A percentile compares a stretch with the other conserved stretches of the same genome.
Evolutionary conservation across 352 stramenopile species (phyloP).

Genomic region (Globisporangium carolinianum): DNA sequence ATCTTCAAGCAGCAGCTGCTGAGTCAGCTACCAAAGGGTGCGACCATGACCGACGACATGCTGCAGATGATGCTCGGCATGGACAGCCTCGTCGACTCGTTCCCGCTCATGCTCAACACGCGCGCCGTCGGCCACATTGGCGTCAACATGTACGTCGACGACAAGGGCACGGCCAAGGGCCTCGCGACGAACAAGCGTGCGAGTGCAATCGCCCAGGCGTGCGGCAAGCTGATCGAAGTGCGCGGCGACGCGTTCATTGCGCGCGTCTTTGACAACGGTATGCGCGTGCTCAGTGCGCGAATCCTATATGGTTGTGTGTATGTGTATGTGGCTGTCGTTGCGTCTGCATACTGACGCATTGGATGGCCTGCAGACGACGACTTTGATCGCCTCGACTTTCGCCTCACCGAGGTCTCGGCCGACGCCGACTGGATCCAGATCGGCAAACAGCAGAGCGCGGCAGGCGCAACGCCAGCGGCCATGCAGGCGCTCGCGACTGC

Average conservation of each 20-base stretch:
- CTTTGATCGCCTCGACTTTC: constrained; percentile 80
- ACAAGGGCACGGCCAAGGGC: constrained; percentile 85
- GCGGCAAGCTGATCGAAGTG: constrained; percentile 78
- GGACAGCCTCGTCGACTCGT: constrained; percentile 84
- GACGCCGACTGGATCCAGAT: constrained; percentile 65
- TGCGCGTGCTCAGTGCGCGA: not conserved
- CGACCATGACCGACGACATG: constrained; percentile 63
- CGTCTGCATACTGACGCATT: not conserved
- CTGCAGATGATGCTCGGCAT: constrained; percentile 85
- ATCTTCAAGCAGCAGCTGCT: constrained; percentile 81
- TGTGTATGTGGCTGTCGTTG: not conserved
- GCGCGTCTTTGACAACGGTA: constrained; percentile 85
- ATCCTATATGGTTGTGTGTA: not conserved
- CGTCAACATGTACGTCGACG: constrained; percentile 88
- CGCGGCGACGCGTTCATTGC: constrained; percentile 84
- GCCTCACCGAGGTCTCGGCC: constrained; percentile 50
- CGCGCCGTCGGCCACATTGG: constrained; percentile 59
- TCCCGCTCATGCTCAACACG: constrained; percentile 83
- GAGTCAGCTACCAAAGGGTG: constrained; percentile 57
- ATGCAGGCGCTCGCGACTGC: constrained; percentile 19
- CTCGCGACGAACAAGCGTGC: constrained; percentile 72
- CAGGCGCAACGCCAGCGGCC: constrained; percentile 20
- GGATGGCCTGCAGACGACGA: constrained; percentile 46
- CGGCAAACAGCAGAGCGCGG: constrained; percentile 42
- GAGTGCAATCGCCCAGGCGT: constrained; percentile 74